These are phyloP conservation scores for Nicotiana knightiana DNA, from an alignment of 257 asterid genomes.

Conservation along the genomic window DNA sequence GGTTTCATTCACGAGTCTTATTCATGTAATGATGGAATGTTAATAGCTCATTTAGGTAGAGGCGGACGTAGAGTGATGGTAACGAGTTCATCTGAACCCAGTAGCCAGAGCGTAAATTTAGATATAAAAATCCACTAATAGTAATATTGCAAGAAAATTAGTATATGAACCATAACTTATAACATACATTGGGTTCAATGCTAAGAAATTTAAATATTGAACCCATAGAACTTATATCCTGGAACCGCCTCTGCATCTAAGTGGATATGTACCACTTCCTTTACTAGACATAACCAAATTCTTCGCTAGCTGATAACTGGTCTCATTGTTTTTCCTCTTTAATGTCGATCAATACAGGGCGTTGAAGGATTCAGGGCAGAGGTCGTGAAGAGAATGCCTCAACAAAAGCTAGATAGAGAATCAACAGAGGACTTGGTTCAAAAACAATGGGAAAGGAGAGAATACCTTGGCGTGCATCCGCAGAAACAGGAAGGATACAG, in stretches of 20 bases:
- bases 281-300: not conserved
- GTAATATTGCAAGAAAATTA: too few species aligned
- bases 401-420: conserved; percentile 47
- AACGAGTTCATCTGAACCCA: too few species aligned
- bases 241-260: not conserved
- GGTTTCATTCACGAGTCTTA: not conserved
- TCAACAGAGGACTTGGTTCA: conserved; percentile 63
- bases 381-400: conserved; percentile 85
- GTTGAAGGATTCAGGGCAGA: conserved; percentile 77
- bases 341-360: conserved; percentile 44
- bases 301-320: not conserved
- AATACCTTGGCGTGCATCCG: conserved; percentile 68
- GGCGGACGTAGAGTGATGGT: too few species aligned
- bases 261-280: not conserved
- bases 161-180: too few species aligned
- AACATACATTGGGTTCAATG: too few species aligned
- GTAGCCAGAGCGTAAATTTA: too few species aligned
- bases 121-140: too few species aligned
- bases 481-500: conserved; percentile 83
- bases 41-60: too few species aligned
- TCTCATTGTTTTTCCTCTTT: not conserved
- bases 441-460: conserved; percentile 77
- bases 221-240: too few species aligned
- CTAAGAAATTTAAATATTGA: too few species aligned
- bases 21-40: too few species aligned